A percentile compares a stretch with the other conserved stretches of the same genome.
Evolutionary conservation across 2,329 filamentous ascomycete genomes (phyloP).

Genomic region (Biscogniauxia mediterranea): DNA sequence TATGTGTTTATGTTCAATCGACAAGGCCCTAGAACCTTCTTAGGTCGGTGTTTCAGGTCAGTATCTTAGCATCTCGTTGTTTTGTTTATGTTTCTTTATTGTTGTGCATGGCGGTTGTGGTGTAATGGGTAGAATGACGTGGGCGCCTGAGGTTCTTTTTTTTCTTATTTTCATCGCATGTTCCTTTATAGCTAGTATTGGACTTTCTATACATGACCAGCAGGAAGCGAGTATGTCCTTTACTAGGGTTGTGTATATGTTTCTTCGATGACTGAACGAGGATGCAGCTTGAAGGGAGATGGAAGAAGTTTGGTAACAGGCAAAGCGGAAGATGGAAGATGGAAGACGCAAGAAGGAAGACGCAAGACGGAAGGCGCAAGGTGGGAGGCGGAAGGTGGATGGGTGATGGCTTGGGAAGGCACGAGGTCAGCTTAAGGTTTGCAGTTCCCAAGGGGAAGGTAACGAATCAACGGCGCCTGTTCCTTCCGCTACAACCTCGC

Average conservation of each 20-base stretch:
- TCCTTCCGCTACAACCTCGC: slow-evolving; percentile 27
- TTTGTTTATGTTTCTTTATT: neutral
- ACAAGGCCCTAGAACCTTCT: neutral
- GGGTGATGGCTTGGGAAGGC: neutral
- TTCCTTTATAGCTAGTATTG: neutral
- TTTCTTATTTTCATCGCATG: neutral
- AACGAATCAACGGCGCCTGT: slow-evolving; percentile 30
- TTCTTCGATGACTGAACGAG: neutral
- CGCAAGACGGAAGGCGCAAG: neutral
- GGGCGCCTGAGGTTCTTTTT: neutral
- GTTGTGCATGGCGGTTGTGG: neutral
- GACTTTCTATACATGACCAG: neutral
- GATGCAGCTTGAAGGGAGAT: neutral
- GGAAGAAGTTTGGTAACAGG: neutral
- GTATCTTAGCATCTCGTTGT: neutral
- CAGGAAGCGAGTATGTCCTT: neutral
- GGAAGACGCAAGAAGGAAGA: neutral
- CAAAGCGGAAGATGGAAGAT: neutral
- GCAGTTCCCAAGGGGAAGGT: slow-evolving; percentile 24
- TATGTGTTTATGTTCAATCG: slow-evolving; percentile 1
- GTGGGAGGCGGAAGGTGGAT: neutral
- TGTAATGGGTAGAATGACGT: neutral
- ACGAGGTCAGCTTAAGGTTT: slow-evolving; percentile 33
- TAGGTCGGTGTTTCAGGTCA: neutral
- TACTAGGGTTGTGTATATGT: neutral